These are phyloP conservation scores for Aegilops sharonensis DNA, from an alignment of 176 grass and related monocot species.

Conservation along the genomic window DNA sequence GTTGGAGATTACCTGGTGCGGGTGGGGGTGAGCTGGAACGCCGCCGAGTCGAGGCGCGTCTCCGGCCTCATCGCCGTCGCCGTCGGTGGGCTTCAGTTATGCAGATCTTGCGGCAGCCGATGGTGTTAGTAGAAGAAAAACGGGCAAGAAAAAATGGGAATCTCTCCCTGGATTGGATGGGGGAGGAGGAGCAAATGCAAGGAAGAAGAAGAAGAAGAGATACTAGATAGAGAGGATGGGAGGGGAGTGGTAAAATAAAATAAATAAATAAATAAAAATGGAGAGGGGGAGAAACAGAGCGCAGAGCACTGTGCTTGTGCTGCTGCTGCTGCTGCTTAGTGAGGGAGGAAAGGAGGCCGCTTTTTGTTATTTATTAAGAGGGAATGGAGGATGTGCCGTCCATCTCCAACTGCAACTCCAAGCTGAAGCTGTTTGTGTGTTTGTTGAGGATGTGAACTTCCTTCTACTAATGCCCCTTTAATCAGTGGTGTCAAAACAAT, in stretches of 20 bases:
- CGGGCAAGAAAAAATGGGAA: not conserved
- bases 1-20: constrained; percentile 59
- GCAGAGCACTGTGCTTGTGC: not conserved
- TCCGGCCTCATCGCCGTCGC: constrained; percentile 70
- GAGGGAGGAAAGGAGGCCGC: no score
- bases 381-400: no score
- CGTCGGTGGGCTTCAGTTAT: not conserved
- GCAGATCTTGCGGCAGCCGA: constrained; percentile 33
- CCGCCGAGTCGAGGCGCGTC: constrained; percentile 74
- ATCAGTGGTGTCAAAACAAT: no score
- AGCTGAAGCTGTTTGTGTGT: no score
- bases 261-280: not conserved
- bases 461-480: no score
- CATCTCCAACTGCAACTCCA: no score
- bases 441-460: no score
- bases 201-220: not conserved
- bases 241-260: not conserved
- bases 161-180: not conserved
- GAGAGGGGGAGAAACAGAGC: no score
- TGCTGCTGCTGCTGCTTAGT: no score
- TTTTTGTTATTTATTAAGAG: no score
- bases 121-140: not conserved
- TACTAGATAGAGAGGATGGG: no score
- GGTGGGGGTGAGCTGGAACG: constrained; percentile 97
- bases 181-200: constrained; percentile 3